Percentiles rank a stretch among this genome's conserved stretches.
These are phyloP conservation scores for Cryptococcus sp. DNA, from an alignment of 1,284 basidiomycete genomes.

Conservation along the genomic window DNA sequence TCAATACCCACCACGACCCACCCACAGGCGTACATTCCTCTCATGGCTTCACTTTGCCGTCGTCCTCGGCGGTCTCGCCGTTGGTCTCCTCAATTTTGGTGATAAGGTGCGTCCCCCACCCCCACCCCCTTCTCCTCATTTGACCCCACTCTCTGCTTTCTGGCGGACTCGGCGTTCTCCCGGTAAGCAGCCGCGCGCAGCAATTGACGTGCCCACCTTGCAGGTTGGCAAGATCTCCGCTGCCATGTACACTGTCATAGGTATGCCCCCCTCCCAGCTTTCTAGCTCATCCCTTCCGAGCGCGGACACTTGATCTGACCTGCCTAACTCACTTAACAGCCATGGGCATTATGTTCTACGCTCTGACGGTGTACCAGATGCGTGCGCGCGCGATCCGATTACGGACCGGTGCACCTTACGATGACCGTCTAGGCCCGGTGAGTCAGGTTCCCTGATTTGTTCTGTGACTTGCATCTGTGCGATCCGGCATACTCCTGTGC, in stretches of 20 bases:
- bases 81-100: constrained; percentile 96
- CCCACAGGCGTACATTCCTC: constrained; percentile 66
- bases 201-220: no score
- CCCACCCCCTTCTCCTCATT: no score
- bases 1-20: background rate
- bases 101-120: constrained; percentile 79
- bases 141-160: no score
- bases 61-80: constrained; percentile 84
- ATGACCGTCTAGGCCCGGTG: constrained; percentile 85
- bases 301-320: no score
- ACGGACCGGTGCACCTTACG: constrained; percentile 91
- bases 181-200: no score
- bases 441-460: no score
- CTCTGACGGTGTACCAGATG: constrained; percentile 93
- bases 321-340: constrained; percentile 55
- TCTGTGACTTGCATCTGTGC: background rate
- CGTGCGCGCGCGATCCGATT: constrained; percentile 87
- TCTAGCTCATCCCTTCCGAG: no score
- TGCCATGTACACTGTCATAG: constrained; percentile 51
- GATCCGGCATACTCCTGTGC: no score
- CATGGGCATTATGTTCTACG: constrained; percentile 95
- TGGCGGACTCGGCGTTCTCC: no score
- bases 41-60: constrained; percentile 97
- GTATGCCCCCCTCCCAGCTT: constrained; percentile 26
- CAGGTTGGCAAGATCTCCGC: constrained; percentile 51